Percentiles rank a stretch among this genome's conserved stretches.
Evolutionary conservation across 208 protist genomes (phyloP).

Genomic region (Trichomonas gallinae): DNA sequence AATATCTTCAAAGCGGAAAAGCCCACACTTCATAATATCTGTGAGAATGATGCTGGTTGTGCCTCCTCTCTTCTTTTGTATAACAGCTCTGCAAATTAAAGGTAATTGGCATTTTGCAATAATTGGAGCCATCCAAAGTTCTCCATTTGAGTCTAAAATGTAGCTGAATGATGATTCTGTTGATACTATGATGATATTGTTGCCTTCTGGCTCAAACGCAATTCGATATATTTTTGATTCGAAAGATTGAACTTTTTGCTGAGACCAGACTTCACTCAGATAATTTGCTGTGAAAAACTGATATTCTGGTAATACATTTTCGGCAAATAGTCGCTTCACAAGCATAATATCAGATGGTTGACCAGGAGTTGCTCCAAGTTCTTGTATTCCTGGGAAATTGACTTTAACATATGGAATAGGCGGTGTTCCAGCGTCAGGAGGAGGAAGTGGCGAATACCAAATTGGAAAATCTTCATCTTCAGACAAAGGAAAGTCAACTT

Average conservation of each 20-base stretch:
- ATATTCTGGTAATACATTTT: neutral
- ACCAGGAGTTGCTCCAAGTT: neutral
- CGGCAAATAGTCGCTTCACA: neutral
- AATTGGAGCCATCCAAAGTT: neutral
- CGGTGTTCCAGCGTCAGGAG: neutral
- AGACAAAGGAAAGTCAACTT: neutral
- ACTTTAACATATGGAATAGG: neutral
- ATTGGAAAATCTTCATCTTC: neutral
- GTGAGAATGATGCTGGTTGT: neutral
- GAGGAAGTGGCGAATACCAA: neutral
- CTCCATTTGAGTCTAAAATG: neutral
- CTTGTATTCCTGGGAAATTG: neutral
- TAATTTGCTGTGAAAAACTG: neutral
- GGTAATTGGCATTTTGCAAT: neutral
- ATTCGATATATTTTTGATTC: neutral
- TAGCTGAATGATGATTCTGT: neutral
- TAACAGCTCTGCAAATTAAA: neutral
- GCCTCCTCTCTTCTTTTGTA: neutral
- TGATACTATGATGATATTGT: neutral
- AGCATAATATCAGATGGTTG: neutral
- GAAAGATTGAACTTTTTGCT: neutral
- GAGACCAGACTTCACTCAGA: neutral
- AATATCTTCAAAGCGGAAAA: neutral
- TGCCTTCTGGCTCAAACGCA: neutral
- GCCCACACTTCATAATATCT: neutral